Evolutionary conservation across 1,139 yeast species (phyloP), one percentile per base, ranked within the genome.

Genomic region (Hemisphaericaspora xylofermentans): DNA sequence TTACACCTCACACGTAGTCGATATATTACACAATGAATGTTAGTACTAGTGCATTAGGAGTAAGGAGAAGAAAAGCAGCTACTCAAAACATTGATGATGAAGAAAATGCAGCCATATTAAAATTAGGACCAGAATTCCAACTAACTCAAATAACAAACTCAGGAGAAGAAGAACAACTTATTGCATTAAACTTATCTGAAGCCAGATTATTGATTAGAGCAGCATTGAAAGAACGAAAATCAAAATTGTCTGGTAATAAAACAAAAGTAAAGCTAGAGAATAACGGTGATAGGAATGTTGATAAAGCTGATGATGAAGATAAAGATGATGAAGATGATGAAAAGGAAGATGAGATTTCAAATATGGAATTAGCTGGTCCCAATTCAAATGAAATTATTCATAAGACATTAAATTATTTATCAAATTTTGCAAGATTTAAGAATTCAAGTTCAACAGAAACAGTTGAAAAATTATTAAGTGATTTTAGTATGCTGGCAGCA

Each of bases 361-460:
- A 79, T 57, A 78, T 81, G 58, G 87, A 86, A 41, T 80, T 85
- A 46, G 86, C 85, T 64, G 74, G 91, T 61, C 72, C 76, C 38
- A 71, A 70, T 56, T 68, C 76, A 45, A 72, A 69, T 54, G 78
- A 86, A 61, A 94, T 93, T 42, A 74, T 93, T 66, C 89, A 93
- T 61, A 93, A 93, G 61, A 88, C 98, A 1, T 78, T 93, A 62
- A 94, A 89, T 59, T 89, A 88, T 60, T 71, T 94, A 48, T 78
- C 94, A 4, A 81, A 80, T 37, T 93, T 93, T 67, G 84, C 97
- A 7, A 74, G 98, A 52, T 93, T 91, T 64, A 84, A 88, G 64
- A 95, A 89, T 61, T 85, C 89, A 39, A 93, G 91, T 47, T 88
- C 97, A 0, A 93, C 95, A 27, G 84, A 88, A 47, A 96, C 98